Conservation (phyloP, 257 asterid genomes). For the Eucommia ulmoides region DNA sequence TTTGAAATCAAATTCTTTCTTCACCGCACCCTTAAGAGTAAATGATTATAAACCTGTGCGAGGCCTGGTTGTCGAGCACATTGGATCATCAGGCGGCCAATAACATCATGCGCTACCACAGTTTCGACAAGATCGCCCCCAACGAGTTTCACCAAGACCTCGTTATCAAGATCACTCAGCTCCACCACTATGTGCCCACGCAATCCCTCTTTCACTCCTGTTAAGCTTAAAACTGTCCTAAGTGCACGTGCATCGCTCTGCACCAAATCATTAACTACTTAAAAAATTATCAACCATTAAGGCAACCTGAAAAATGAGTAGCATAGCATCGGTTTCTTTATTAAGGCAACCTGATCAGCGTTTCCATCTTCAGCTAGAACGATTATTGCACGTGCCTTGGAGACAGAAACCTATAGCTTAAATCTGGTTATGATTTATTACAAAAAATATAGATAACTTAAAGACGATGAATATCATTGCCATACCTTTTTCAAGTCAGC, state of each 20-base stretch:
- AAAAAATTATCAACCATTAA: too few relatives aligned
- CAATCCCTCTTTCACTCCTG: constrained; percentile 86
- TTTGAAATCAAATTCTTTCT: too few relatives aligned
- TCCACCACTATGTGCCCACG: constrained; percentile 85
- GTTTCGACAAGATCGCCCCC: constrained; percentile 93
- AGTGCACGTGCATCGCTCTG: constrained; percentile 95
- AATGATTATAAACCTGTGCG: constrained; percentile 40
- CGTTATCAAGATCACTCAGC: constrained; percentile 84
- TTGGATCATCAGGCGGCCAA: constrained; percentile 88
- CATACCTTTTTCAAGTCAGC: constrained; percentile 76
- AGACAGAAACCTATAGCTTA: constrained; percentile 58
- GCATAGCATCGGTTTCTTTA: constrained; percentile 12
- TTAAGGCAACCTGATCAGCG: constrained; percentile 65
- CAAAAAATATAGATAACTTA: neutral
- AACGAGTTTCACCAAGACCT: constrained; percentile 80
- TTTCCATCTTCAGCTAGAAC: constrained; percentile 94
- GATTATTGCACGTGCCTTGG: constrained; percentile 87
- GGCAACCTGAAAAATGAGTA: constrained; percentile 8
- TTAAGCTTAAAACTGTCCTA: constrained; percentile 82
- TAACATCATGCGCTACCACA: constrained; percentile 90
- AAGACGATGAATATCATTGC: too few relatives aligned
- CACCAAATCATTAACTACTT: constrained; percentile 17
- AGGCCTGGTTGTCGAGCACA: constrained; percentile 97
- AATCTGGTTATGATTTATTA: neutral
- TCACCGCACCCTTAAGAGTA: too few relatives aligned